phyloP scores from a whole-genome alignment of 2,329 filamentous ascomycete species.

The Trichoderma semiorbis region DNA sequence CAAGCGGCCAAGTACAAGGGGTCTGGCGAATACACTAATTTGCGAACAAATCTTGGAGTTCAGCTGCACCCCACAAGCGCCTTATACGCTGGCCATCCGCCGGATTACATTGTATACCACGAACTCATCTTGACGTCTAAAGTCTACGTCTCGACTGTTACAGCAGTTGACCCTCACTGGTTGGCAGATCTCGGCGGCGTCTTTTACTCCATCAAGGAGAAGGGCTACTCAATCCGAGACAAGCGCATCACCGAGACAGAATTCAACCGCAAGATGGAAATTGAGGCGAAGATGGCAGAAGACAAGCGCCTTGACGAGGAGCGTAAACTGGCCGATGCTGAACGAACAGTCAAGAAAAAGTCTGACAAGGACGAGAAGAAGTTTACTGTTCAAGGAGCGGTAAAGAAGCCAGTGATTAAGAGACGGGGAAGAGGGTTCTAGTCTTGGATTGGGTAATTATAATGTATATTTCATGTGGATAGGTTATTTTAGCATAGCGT shows the following conservation, averaged over 20 bases:
- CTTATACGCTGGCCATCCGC: conserved; percentile 90
- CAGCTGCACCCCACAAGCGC: conserved; percentile 93
- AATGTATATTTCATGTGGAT: neutral
- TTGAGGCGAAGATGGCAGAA: conserved; percentile 86
- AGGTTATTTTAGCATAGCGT: neutral
- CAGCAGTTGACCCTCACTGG: conserved; percentile 94
- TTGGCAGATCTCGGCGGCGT: conserved; percentile 93
- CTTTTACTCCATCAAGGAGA: conserved; percentile 96
- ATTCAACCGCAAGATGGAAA: conserved; percentile 89
- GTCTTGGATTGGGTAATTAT: neutral
- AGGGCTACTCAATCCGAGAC: conserved; percentile 85
- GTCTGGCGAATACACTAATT: conserved; percentile 94
- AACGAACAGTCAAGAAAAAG: conserved; percentile 41
- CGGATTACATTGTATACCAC: conserved; percentile 97
- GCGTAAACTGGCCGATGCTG: conserved; percentile 48
- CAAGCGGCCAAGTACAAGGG: conserved; percentile 95
- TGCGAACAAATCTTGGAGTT: conserved; percentile 89
- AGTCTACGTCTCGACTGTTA: conserved; percentile 98
- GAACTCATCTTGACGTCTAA: conserved; percentile 95
- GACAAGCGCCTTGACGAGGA: conserved; percentile 70
- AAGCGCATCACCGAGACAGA: conserved; percentile 86
- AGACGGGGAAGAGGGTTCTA: conserved; percentile 53
- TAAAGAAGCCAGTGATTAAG: conserved; percentile 59
- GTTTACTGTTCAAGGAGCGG: conserved; percentile 58
- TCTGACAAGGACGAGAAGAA: conserved; percentile 45